Evolutionary conservation across 306 rosid species (phyloP), one percentile per base, ranked within the genome.

Genomic region (Malus orientalis): DNA sequence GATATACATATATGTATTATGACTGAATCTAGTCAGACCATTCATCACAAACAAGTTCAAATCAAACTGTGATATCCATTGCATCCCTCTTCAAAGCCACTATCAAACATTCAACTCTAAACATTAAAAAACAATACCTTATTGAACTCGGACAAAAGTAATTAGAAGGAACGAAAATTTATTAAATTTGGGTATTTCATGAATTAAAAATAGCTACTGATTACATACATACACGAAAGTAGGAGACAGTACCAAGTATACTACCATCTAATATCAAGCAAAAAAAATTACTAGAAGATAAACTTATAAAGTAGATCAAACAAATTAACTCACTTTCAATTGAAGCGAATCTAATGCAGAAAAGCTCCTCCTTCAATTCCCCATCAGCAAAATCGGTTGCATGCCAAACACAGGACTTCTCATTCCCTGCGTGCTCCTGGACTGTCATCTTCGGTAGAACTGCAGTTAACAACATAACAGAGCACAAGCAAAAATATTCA

Each of bases 371-470:
- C 86, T 92, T 96, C 79, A 92, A 88, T 89, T 96, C 96, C 27
- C 99, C 99, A 74, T 92, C 98, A 38, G 99, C 98, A 55, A 83
- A 96, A 70, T 96, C 99, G 76, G 89, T 87, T 0, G 99, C 99
- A 65, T 96, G 99, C 99, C 99, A 92, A 54, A 96, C 99, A 44
- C 94, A 96, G 0, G 93, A 96, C 71, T 96, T 96, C 58, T 96
- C 98, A 70, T 92, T 96, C 23, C 99, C 99, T 67, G 97, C 97
- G 79, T 96, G 99, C 81, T 96, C 98, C 78, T 89, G 96, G 51
- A 92, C 99, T 8, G 82, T 16, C 97, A 92, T 92, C 20, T 91
- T 81, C 18, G 96, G 76, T 20, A 91, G 3, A 79, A 96, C 99
- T 96, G 83, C 81, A 82, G 51, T 6, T n/a, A 59, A 16, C 18